These are phyloP conservation scores for Apiotrichum domesticum DNA, from an alignment of 1,284 basidiomycete species.

Conservation along the genomic window DNA sequence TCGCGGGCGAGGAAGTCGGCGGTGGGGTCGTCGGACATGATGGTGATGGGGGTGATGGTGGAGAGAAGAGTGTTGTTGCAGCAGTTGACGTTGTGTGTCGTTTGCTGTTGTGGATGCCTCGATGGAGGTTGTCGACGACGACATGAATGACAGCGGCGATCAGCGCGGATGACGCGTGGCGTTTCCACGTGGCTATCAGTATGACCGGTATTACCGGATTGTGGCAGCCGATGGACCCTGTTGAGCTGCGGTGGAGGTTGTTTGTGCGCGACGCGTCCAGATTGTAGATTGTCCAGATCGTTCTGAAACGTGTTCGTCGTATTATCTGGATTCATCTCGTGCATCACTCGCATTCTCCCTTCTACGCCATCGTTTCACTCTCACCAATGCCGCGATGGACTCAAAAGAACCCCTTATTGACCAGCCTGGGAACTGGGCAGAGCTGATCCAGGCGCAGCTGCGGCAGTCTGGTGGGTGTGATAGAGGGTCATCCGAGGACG, in stretches of 20 bases:
- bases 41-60: conserved; percentile 5
- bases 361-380: not conserved
- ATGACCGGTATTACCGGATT: conserved; percentile 1
- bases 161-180: conserved; percentile 2
- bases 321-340: too few species aligned
- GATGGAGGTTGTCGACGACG: not conserved
- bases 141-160: not conserved
- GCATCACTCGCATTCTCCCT: not conserved
- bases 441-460: too few species aligned
- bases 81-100: not conserved
- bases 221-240: not conserved
- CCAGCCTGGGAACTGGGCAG: not conserved
- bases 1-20: conserved; percentile 48
- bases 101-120: too few species aligned
- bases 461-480: too few species aligned
- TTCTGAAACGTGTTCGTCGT: not conserved
- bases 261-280: not conserved
- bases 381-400: not conserved
- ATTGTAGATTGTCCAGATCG: not conserved
- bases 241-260: not conserved
- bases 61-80: not conserved
- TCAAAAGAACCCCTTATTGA: not conserved
- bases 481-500: too few species aligned
- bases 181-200: conserved; percentile 1
- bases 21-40: conserved; percentile 47